phyloP scores from a whole-genome alignment of 176 grass and related monocot species.

The Zizania latifolia region DNA sequence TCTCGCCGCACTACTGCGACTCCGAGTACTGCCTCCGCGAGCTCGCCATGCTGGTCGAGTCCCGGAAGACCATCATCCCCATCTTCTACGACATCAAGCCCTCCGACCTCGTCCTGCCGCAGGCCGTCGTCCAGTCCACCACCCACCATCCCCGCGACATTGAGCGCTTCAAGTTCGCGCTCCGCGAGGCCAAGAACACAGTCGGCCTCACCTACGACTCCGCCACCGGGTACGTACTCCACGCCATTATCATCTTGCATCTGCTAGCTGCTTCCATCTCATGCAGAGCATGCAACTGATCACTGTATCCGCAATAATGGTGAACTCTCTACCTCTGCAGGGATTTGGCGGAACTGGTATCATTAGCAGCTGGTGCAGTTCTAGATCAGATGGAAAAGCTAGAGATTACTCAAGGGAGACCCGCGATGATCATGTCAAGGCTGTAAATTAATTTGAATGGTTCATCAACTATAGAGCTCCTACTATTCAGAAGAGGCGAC shows the following conservation, averaged over 20 bases:
- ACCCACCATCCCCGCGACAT: conserved; percentile 16
- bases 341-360: conserved; percentile 35
- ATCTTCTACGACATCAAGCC: conserved; percentile 83
- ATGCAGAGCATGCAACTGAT: background rate
- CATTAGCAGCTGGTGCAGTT: conserved; percentile 4
- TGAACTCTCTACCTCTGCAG: conserved; percentile 23
- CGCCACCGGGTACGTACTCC: conserved; percentile 45
- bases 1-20: conserved; percentile 59
- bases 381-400: conserved; percentile 1
- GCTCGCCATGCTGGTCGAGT: conserved; percentile 62
- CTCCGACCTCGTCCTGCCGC: conserved; percentile 42
- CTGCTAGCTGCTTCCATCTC: background rate
- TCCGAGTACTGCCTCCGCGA: conserved; percentile 73
- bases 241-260: too few species aligned
- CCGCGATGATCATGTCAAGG: conserved; percentile 36
- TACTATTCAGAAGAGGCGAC: conserved; percentile 4
- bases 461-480: too few species aligned
- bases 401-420: background rate
- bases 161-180: conserved; percentile 40
- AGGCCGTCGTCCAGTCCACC: conserved; percentile 1
- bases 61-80: conserved; percentile 61
- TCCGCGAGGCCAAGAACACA: conserved; percentile 55
- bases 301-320: conserved; percentile 5
- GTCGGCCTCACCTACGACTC: conserved; percentile 73
- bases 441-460: conserved; percentile 29